Evolutionary conservation across 805 yeast species (phyloP).

Genomic region (Candida tallmaniae): DNA sequence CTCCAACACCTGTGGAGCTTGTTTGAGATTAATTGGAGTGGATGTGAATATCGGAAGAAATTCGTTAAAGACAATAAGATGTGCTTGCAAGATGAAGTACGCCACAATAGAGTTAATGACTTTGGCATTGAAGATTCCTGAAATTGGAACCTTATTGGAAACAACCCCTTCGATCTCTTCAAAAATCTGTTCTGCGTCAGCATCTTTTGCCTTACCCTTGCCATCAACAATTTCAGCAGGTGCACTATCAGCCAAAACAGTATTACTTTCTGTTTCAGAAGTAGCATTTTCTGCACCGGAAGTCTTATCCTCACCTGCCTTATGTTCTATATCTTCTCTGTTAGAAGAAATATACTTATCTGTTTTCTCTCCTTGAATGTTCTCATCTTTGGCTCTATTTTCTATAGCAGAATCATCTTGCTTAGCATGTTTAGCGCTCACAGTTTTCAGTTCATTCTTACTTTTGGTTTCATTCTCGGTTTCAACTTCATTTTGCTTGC

Average conservation of each 20-base stretch:
- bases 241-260: no score
- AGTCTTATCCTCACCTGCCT: not conserved
- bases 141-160: not conserved
- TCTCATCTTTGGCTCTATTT: slow-evolving; percentile 1
- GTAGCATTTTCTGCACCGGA: not conserved
- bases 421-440: no score
- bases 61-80: slow-evolving; percentile 28
- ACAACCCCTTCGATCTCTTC: not conserved
- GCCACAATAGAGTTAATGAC: slow-evolving; percentile 29
- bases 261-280: not conserved
- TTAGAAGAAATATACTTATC: slow-evolving; percentile 1
- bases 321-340: not conserved
- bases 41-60: slow-evolving; percentile 31
- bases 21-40: not conserved
- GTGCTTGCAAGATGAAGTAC: slow-evolving; percentile 31
- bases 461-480: no score
- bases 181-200: slow-evolving; percentile 1
- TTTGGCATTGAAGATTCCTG: slow-evolving; percentile 23
- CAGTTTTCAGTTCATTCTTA: no score
- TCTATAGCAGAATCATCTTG: no score
- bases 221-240: not conserved
- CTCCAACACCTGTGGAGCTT: slow-evolving; percentile 7
- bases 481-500: no score
- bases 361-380: not conserved
- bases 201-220: not conserved